Percentiles rank a stretch among this genome's conserved stretches.
Conservation (phyloP, 176 grass and related monocot species). For the Phragmites australis region DNA sequence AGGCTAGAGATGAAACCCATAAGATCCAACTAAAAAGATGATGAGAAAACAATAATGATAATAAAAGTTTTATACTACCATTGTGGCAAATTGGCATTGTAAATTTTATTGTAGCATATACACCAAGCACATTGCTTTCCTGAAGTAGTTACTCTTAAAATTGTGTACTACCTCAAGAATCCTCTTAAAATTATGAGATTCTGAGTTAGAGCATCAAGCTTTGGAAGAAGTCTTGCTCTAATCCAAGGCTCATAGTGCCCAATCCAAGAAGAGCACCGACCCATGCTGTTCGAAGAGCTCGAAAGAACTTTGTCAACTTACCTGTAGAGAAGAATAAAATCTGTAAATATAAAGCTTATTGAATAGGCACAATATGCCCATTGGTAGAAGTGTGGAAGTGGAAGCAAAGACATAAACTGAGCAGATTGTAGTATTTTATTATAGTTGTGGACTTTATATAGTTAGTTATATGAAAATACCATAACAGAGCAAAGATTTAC, state of each 20-base stretch:
- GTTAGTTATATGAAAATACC: background rate
- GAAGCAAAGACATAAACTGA: background rate
- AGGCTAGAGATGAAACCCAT: too few relatives aligned
- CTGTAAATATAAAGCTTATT: conserved; percentile 32
- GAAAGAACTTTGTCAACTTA: conserved; percentile 50
- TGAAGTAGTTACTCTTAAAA: conserved; percentile 44
- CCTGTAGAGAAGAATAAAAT: conserved; percentile 62
- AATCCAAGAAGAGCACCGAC: conserved; percentile 55
- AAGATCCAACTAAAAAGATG: too few relatives aligned
- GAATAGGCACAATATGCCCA: conserved; percentile 18
- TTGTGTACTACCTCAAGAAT: conserved; percentile 19
- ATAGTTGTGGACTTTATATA: conserved; percentile 11
- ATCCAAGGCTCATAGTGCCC: conserved; percentile 63
- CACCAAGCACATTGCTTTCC: conserved; percentile 3
- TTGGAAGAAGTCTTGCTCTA: conserved; percentile 74
- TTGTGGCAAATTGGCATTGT: background rate
- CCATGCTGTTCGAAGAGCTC: conserved; percentile 56
- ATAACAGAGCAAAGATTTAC: background rate
- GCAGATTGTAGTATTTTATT: background rate
- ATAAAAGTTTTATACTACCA: too few relatives aligned
- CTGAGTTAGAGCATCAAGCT: conserved; percentile 62
- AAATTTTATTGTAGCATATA: conserved; percentile 24
- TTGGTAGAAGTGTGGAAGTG: background rate
- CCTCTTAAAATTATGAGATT: conserved; percentile 8
- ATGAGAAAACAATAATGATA: too few relatives aligned